Evolutionary conservation across 768 basidiomycete species (phyloP), one percentile per base, ranked within the genome.

Genomic region (Rhizopogon rudus): DNA sequence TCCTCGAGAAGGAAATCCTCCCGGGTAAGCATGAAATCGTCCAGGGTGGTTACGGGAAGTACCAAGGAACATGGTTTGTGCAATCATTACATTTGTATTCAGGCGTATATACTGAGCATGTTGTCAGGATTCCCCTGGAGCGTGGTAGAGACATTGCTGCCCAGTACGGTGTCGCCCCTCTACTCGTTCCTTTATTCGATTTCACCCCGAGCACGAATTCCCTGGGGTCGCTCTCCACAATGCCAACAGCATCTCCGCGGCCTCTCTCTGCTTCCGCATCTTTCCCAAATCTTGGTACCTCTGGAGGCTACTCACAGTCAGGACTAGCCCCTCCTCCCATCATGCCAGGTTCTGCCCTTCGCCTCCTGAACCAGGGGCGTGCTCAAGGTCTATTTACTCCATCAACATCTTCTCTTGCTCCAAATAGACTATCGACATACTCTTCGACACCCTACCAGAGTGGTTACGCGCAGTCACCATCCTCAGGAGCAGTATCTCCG

Each of bases 31-130:
- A 97, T 71, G 96, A 99, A 72, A 98, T 98, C 69, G 93, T 99
- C 5, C 97, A 98, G 71, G 97, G 97, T 40, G 97, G 97, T 31
- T 98, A 98, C 68, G 97, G 97, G 25, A 96, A 98, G 75, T 99
- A 98, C 69, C 97, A 99, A 71, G 97, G 97, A 60, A 98, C 96
- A 54, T 99, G 97, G 96, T 96, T 65, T 67, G 85, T 65, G 53
- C 56, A 17, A 53, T 53, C 57, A 40, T 44, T 25, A 28, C 33
- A 52, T 52, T 45, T 53, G 20, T 28, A 56, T 39, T 45, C 52
- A 48, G 29, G 12, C 49, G 12, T 42, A 7, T 35, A n/a, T 48
- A 13, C 40, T 51, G 25, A 58, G 63, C 48, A 69, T 53, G 1
- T 25, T 10, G 44, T 33, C 60, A 98, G 95, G 96, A 96, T 99